phyloP scores from a whole-genome alignment of 169 alveolate species.

The Toxoplasma gondii region DNA sequence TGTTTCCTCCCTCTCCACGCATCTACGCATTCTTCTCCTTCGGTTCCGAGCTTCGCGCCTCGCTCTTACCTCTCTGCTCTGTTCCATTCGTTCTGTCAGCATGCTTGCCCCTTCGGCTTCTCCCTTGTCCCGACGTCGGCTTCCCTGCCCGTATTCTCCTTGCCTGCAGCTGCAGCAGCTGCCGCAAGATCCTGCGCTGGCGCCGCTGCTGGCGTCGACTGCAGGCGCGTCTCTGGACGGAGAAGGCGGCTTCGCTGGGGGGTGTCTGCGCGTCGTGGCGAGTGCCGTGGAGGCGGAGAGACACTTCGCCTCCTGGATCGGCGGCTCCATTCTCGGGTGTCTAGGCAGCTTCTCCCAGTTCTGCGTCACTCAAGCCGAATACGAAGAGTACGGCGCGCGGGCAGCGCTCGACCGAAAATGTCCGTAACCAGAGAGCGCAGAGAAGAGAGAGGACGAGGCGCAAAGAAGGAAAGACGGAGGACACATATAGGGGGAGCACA shows the following conservation, averaged over 20 bases:
- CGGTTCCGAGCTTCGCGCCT: neutral
- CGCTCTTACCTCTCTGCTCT: neutral
- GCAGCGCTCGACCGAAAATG: constrained; percentile 88
- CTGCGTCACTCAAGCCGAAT: constrained; percentile 89
- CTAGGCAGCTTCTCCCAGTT: constrained; percentile 91
- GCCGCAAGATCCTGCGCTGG: neutral
- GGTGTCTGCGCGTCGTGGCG: constrained; percentile 70
- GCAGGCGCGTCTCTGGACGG: neutral
- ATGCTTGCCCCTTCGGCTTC: too few species aligned
- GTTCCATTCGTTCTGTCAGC: too few species aligned
- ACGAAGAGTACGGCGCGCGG: constrained; percentile 90
- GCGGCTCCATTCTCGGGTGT: constrained; percentile 91
- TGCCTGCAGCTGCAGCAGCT: constrained; percentile 4
- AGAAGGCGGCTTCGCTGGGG: neutral
- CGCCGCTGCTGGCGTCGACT: neutral
- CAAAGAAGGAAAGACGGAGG: too few species aligned
- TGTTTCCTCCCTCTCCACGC: too few species aligned
- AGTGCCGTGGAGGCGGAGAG: constrained; percentile 80
- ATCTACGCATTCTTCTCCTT: too few species aligned
- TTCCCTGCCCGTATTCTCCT: neutral
- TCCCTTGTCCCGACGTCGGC: too few species aligned
- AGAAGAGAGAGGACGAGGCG: neutral
- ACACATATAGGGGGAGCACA: too few species aligned
- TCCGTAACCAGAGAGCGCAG: constrained; percentile 20
- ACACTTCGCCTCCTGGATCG: constrained; percentile 91